Conservation (phyloP, 108 stramenopile species). For the Parmales sp. region DNA sequence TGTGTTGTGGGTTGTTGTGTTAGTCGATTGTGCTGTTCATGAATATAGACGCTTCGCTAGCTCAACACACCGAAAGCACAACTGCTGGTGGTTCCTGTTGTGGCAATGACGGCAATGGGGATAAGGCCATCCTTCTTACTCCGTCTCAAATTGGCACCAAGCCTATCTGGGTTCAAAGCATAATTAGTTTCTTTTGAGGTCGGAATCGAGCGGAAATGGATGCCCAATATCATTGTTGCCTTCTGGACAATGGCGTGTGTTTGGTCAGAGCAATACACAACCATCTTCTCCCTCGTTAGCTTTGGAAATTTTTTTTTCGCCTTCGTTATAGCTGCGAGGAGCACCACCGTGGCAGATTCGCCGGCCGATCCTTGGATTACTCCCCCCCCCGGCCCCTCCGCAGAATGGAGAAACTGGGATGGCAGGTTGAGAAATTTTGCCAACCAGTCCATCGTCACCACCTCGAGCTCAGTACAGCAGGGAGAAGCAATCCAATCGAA, state of each 20-base stretch:
- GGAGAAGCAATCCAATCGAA: slow-evolving; percentile 18
- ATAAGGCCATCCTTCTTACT: neutral
- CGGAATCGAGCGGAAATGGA: neutral
- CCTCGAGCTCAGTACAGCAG: slow-evolving; percentile 16
- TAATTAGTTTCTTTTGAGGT: neutral
- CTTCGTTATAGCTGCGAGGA: slow-evolving; percentile 8
- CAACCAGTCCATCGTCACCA: slow-evolving; percentile 20
- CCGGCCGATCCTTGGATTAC: slow-evolving; percentile 19
- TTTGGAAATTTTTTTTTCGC: neutral
- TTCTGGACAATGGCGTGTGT: slow-evolving; percentile 14
- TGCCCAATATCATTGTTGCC: slow-evolving; percentile 16
- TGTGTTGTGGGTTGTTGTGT: too few relatives aligned
- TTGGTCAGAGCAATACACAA: slow-evolving; percentile 12
- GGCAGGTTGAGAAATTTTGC: slow-evolving; percentile 9
- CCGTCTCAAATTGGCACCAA: neutral
- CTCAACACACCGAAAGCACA: slow-evolving; percentile 16
- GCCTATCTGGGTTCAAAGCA: neutral
- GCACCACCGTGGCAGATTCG: slow-evolving; percentile 14
- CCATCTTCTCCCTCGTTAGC: neutral
- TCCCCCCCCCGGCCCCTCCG: slow-evolving; percentile 14
- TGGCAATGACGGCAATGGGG: slow-evolving; percentile 14
- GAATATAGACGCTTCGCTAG: too few relatives aligned
- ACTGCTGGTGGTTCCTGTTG: slow-evolving; percentile 9
- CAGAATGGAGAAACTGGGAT: neutral
- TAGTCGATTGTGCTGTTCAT: too few relatives aligned